Percentiles rank a stretch among this genome's conserved stretches.
Conservation (phyloP, 148 eudicot genomes). For the Oxyria digyna region DNA sequence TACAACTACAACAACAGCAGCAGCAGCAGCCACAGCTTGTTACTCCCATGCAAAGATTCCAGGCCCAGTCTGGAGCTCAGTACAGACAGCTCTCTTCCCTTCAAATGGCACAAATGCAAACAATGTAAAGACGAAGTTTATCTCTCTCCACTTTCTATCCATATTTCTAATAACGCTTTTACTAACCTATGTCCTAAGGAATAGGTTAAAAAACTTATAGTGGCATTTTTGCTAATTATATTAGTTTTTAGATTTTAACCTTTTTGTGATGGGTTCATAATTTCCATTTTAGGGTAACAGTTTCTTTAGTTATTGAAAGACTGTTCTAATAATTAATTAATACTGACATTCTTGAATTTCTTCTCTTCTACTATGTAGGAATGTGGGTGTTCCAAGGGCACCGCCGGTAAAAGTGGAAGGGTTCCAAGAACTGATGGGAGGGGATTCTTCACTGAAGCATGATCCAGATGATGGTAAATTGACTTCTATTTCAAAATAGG, state of each 20-base stretch:
- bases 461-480: constrained; percentile 68
- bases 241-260: too few species aligned
- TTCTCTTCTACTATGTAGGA: constrained; percentile 26
- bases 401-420: constrained; percentile 98
- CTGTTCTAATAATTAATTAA: too few species aligned
- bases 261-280: too few species aligned
- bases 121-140: constrained; percentile 44
- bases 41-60: constrained; percentile 47
- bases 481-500: constrained; percentile 65
- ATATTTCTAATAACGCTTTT: too few species aligned
- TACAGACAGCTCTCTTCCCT: constrained; percentile 56
- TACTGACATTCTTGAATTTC: too few species aligned
- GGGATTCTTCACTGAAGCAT: constrained; percentile 78
- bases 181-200: too few species aligned
- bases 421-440: constrained; percentile 91
- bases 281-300: too few species aligned
- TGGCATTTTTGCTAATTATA: neutral
- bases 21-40: constrained; percentile 36
- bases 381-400: constrained; percentile 61
- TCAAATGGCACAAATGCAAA: constrained; percentile 60
- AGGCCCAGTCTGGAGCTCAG: constrained; percentile 38
- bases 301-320: too few species aligned
- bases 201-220: too few species aligned
- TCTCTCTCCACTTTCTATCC: too few species aligned
- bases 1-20: neutral